Evolutionary conservation across 768 basidiomycete genomes (phyloP), one percentile per base, ranked within the genome.

Genomic region (Russula griseocarnosa): DNA sequence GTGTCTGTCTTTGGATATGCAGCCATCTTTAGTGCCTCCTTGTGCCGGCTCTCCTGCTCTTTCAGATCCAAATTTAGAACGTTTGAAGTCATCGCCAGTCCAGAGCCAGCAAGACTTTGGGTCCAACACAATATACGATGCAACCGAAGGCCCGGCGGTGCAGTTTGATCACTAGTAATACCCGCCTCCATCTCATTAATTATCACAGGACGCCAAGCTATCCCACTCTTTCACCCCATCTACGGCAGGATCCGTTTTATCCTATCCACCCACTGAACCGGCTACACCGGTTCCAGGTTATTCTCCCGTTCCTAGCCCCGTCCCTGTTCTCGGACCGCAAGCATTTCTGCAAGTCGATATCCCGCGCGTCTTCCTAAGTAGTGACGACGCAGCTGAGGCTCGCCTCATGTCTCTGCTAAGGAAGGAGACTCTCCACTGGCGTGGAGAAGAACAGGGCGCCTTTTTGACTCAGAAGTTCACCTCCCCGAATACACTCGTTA

Each of bases 191-290:
- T 42, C 59, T 51, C 38, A 42, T 14, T 9, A 24, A 5, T 60
- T n/a, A 24, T 54, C 24, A 5, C 30, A 51, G 54, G 38, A 20
- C 28, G 34, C 10, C n/a, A n/a, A 6, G 18, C 22, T 10, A 28
- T 30, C 49, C n/a, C 18, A 14, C 42, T 42, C 30, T 38, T 20
- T 3, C 50, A 18, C 22, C 49, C 16, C 18, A 46, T 46, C 44
- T 46, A 11, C 46, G 22, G 46, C 46, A 22, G 46, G 34, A 34
- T 46, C 40, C 4, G 18, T 32, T n/a, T 50, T 22, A 20, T 10
- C 55, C 32, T 61, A 65, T 32, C 59, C 63, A 10, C 59, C 59
- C 30, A 65, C 63, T 13, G 26, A 65, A 38, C 47, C 38, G 13
- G 58, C 34, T 14, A 65, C 63, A 24, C 50, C 40, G 9, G 38